These are phyloP conservation scores for Cucurbita pepo DNA, from an alignment of 306 rosid species.

Conservation along the genomic window DNA sequence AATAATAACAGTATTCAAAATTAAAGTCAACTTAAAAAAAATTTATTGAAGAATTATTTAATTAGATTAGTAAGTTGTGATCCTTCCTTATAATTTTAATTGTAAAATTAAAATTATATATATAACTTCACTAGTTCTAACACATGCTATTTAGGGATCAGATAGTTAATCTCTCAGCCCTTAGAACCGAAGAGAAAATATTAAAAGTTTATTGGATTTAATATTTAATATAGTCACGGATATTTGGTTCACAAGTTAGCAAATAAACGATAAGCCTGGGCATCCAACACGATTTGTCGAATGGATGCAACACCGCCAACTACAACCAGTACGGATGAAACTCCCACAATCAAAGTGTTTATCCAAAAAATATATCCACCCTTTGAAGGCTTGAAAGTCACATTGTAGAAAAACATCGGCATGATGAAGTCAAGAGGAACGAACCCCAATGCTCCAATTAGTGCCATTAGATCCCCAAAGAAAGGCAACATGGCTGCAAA, in stretches of 20 bases:
- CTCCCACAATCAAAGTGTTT: slow-evolving; percentile 38
- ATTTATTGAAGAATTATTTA: no score
- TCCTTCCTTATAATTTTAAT: no score
- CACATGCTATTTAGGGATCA: no score
- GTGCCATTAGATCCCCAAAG: slow-evolving; percentile 64
- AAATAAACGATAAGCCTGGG: slow-evolving; percentile 44
- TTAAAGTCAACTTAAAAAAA: background rate
- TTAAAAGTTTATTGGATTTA: no score
- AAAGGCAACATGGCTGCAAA: slow-evolving; percentile 80
- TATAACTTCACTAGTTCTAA: no score
- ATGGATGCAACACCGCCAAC: slow-evolving; percentile 60
- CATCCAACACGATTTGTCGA: slow-evolving; percentile 58
- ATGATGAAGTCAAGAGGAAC: slow-evolving; percentile 71
- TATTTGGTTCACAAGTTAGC: slow-evolving; percentile 21
- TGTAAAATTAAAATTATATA: no score
- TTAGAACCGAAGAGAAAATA: no score
- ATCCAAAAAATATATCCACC: slow-evolving; percentile 31
- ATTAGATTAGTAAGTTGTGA: no score
- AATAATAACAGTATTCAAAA: no score
- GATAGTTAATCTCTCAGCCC: no score
- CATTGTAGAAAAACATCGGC: slow-evolving; percentile 62
- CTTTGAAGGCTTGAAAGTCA: slow-evolving; percentile 69
- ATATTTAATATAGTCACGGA: no score
- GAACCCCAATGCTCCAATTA: slow-evolving; percentile 69
- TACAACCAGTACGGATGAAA: slow-evolving; percentile 30